Evolutionary conservation across 1,284 basidiomycete species (phyloP), one percentile per base, ranked within the genome.

Genomic region (Thecaphora thlaspeos): DNA sequence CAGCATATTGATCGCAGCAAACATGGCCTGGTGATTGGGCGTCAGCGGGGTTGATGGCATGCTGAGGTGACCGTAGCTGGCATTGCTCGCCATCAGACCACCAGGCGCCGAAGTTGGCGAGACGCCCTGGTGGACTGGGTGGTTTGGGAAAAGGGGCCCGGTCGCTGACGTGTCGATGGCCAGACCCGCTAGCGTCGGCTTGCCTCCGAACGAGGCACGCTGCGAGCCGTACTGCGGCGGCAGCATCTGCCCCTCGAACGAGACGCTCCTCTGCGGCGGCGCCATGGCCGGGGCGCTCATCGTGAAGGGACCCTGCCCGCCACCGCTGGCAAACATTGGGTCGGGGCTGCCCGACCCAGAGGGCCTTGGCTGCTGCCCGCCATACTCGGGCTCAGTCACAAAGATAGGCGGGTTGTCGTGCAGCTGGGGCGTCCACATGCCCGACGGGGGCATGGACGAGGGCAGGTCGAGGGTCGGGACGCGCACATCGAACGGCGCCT

Each of bases 371-470:
- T 46, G 32, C 30, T 38, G 36, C 10, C 12, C 14, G 28, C 64
- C 65, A 34, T 60, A 59, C n/a, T 61, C 56, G 23, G 66, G 67
- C 48, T 71, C 69, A 17, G 69, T 71, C 24, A 71, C 57, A 48
- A 71, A 71, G 41, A 71, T 71, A 4, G 69, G 62, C 22, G 69
- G 69, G n/a, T 66, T 59, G 30, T 71, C 69, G 37, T 68, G 64
- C 21, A 50, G 50, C 47, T 61, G 59, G n/a, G 58, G 63, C 21
- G 58, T 61, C 63, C 63, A 61, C 17, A 67, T 38, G 0, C 58
- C 65, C 34, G 56, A 52, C 15, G 54, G 57, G 18, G 68, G 68
- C 48, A 60, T 68, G 4, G 65, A 59, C 19, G 52, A 61, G 4
- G 67, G 62, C 12, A 69, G 41, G 32, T 71, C 69, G n/a, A 55